Percentiles rank a stretch among this genome's conserved stretches.
Evolutionary conservation across 1,139 yeast species (phyloP).

Genomic region (Candida frijolesensis): DNA sequence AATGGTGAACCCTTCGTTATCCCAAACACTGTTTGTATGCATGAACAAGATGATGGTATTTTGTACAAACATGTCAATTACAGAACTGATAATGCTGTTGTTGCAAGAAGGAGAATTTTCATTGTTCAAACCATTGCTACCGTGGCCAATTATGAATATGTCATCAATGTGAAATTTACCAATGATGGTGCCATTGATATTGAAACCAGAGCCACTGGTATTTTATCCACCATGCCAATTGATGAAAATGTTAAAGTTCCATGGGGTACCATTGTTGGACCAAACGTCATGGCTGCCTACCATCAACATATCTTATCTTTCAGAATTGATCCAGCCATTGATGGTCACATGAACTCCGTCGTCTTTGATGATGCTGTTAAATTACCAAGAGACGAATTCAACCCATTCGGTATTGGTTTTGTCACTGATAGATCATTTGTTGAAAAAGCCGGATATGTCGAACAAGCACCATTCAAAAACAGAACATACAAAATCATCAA

Average conservation of each 20-base stretch:
- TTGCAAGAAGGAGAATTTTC: constrained; percentile 84
- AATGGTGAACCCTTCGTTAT: constrained; percentile 67
- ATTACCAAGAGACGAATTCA: constrained; percentile 59
- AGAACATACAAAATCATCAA: constrained; percentile 80
- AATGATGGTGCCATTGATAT: constrained; percentile 84
- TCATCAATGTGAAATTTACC: constrained; percentile 73
- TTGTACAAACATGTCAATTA: constrained; percentile 84
- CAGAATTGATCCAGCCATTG: constrained; percentile 86
- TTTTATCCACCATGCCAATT: constrained; percentile 79
- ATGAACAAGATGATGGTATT: constrained; percentile 80
- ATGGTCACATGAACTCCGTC: constrained; percentile 80
- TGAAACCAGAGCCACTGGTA: constrained; percentile 89
- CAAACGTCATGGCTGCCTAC: constrained; percentile 84
- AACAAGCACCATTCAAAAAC: constrained; percentile 75
- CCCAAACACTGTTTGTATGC: constrained; percentile 83
- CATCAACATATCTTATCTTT: constrained; percentile 86
- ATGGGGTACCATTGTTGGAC: constrained; percentile 86
- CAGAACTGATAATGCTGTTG: constrained; percentile 72
- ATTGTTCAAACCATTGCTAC: constrained; percentile 86
- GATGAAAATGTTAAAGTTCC: constrained; percentile 74
- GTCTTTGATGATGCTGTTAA: constrained; percentile 73
- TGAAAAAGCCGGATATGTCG: constrained; percentile 73
- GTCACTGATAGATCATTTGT: constrained; percentile 63
- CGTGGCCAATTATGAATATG: constrained; percentile 88
- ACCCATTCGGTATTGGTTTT: constrained; percentile 79